phyloP scores from a whole-genome alignment of 805 yeast species.

The Ogataea corticis region DNA sequence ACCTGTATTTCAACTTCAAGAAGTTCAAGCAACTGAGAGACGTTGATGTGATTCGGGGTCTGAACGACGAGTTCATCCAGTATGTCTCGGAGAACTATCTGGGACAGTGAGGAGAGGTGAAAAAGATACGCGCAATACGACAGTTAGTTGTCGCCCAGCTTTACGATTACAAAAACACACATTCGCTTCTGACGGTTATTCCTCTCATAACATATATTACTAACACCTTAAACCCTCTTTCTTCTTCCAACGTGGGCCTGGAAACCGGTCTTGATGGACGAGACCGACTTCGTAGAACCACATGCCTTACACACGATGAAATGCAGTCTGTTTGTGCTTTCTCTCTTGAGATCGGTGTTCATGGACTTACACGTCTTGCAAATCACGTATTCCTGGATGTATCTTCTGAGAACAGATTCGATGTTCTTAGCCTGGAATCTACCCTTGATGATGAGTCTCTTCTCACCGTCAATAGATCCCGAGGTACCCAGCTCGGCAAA shows the following conservation, averaged over 20 bases:
- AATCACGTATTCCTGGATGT: conserved; percentile 94
- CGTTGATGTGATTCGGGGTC: conserved; percentile 22
- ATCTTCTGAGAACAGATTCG: conserved; percentile 94
- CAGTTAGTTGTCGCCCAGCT: background rate
- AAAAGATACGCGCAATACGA: background rate
- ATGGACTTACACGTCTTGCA: conserved; percentile 99
- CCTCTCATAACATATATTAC: conserved; percentile 4
- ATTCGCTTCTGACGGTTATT: too few relatives aligned
- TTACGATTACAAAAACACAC: background rate
- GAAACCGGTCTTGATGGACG: conserved; percentile 99
- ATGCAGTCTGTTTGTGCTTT: conserved; percentile 92
- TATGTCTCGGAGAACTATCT: conserved; percentile 15
- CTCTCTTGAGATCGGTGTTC: conserved; percentile 94
- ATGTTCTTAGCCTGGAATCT: conserved; percentile 97
- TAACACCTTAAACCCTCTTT: conserved; percentile 50
- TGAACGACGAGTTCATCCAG: conserved; percentile 15
- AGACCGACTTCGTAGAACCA: conserved; percentile 95
- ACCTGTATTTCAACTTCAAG: conserved; percentile 35
- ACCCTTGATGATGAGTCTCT: conserved; percentile 96
- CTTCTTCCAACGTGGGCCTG: conserved; percentile 95
- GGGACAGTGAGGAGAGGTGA: background rate
- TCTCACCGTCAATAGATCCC: conserved; percentile 97
- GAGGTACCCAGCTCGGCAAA: conserved; percentile 99
- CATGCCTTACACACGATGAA: conserved; percentile 97
- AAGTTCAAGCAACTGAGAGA: conserved; percentile 30